Percentiles rank a stretch among this genome's conserved stretches.
phyloP scores from a whole-genome alignment of 345 rosid genomes.

The Zanthoxylum bungeanum region DNA sequence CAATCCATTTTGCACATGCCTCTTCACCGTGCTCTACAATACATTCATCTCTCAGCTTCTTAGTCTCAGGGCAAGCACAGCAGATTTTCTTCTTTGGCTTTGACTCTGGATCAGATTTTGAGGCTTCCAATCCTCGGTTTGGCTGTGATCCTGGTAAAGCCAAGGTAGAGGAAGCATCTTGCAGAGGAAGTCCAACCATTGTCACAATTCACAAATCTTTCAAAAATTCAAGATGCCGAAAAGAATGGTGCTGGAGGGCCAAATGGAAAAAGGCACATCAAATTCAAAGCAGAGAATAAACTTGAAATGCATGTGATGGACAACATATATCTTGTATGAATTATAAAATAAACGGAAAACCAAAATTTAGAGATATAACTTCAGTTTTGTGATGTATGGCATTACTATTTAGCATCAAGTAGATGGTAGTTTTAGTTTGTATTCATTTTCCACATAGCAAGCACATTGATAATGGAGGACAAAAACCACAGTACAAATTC shows the following conservation, averaged over 20 bases:
- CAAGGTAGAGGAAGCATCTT: slow-evolving; percentile 41
- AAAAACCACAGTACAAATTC: not conserved
- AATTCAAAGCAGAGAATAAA: not conserved
- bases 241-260: not conserved
- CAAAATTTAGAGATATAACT: not conserved
- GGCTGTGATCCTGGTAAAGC: slow-evolving; percentile 37
- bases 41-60: slow-evolving; percentile 90
- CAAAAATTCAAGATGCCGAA: not conserved
- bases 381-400: not conserved
- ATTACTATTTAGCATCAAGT: not conserved
- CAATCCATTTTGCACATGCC: slow-evolving; percentile 90
- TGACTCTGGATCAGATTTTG: slow-evolving; percentile 34
- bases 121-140: slow-evolving; percentile 29
- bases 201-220: not conserved
- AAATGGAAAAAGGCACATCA: not conserved
- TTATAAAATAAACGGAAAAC: not conserved
- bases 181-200: slow-evolving; percentile 55
- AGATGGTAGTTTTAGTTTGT: not conserved
- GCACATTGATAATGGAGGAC: not conserved
- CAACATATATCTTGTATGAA: not conserved
- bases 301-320: not conserved
- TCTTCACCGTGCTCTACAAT: slow-evolving; percentile 80
- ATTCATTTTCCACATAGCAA: not conserved
- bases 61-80: slow-evolving; percentile 90
- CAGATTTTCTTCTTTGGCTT: slow-evolving; percentile 91